Base-by-base conservation (phyloP, 495 filamentous ascomycete genomes). In the Aspergillus homomorphus region DNA sequence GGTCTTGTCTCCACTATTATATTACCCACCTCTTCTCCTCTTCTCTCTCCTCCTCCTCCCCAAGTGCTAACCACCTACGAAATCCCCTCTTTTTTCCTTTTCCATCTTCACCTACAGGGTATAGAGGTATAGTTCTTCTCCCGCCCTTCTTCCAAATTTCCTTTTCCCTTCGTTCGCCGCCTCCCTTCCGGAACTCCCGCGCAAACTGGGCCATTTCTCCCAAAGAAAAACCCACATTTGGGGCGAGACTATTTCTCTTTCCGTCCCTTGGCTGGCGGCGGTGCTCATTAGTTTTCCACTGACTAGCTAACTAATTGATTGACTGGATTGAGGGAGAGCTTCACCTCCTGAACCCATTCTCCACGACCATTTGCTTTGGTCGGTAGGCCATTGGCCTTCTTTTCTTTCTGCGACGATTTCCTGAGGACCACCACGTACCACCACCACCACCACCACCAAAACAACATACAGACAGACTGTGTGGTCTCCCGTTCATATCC, bases 121-220 rank as follows among this genome's bases (percentile, higher is more conserved):
- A 38, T 38, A 12, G 6, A 12, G 33, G 26, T 9, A 28, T 28
- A 28, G 26, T 30, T 53, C 38, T 33, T 53, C 51, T 23, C 45
- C 51, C 42, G 7, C 30, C 41, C 22, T 41, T 28, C 50, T 53
- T 41, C 28, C 50, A 53, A 41, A 41, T 38, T 38, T 38, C 23
- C 24, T 41, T 42, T 41, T 42, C 42, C 30, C 30, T 42, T 16
- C 16, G 49, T 51, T 51, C 49, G 33, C 49, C 49, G 49, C 33
- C 24, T 51, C 45, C n/a, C n/a, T n/a, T n/a, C n/a, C n/a, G n/a
- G n/a, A n/a, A n/a, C n/a, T n/a, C n/a, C n/a, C n/a, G n/a, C n/a
- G n/a, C n/a, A n/a, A n/a, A n/a, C n/a, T n/a, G n/a, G n/a, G n/a
- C n/a, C n/a, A n/a, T n/a, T n/a, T n/a, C n/a, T n/a, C n/a, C n/a